Conservation (phyloP, 2,329 filamentous ascomycete genomes). For the Fusarium avenaceum region DNA sequence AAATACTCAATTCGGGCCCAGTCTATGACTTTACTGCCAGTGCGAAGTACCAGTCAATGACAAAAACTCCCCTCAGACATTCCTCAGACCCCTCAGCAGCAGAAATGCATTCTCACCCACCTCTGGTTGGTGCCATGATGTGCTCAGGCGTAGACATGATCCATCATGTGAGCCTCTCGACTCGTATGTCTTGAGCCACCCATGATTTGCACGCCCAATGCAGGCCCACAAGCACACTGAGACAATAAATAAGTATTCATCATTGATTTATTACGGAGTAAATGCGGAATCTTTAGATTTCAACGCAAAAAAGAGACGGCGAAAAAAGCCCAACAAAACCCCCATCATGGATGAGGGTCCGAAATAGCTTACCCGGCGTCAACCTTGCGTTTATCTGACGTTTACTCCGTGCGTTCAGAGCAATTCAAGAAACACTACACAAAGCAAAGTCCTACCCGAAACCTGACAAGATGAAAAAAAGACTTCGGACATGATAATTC, state of each 20-base stretch:
- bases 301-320: not conserved
- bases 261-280: not conserved
- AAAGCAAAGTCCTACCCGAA: conserved; percentile 8
- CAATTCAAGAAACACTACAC: not conserved
- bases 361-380: conserved; percentile 18
- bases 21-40: not conserved
- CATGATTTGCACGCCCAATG: conserved; percentile 16
- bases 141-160: conserved; percentile 35
- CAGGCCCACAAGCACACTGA: conserved; percentile 8
- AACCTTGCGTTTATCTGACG: conserved; percentile 42
- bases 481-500: not conserved
- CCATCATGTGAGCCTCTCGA: conserved; percentile 46
- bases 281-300: not conserved
- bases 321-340: not conserved
- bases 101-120: not conserved
- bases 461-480: not conserved
- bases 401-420: not conserved
- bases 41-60: not conserved
- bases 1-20: not conserved
- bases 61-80: conserved; percentile 1
- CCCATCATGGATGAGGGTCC: not conserved
- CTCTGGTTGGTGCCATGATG: conserved; percentile 30
- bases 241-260: conserved; percentile 8
- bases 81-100: not conserved
- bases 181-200: conserved; percentile 38